Base-by-base conservation (phyloP, 805 yeast species). In the Grigorovia yakushimaensis region DNA sequence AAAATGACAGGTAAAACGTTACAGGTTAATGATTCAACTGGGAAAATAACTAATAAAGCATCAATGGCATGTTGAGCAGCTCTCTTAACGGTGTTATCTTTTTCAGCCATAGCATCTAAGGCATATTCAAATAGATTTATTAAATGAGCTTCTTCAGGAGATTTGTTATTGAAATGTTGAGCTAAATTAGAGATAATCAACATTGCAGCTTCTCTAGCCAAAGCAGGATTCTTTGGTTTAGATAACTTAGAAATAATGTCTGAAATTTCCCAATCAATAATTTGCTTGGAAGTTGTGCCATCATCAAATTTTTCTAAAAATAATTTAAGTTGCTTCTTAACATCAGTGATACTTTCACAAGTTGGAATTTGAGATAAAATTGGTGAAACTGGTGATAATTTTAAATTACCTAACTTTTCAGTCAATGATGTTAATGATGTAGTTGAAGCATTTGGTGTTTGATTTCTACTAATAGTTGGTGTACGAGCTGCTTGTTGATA, bases 21-120 rank as follows among this genome's bases (percentile, higher is more conserved):
- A n/a, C 88, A 72, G 1, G 88, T 80, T 47, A 82, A 73, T 1
- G 93, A 89, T 66, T 87, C 95, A 15, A 76, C 71, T 41, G 95
- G 88, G 70, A 76, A 84, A 52, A 78, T 68, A 8, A 81, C 82
- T 56, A 80, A 76, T 38, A 88, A 68, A 17, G 87, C 68, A 58
- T 85, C 93, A 40, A 79, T 69, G 10, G 95, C 82, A 41, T 78
- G 70, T 64, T 82, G 87, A n/a, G 95, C 95, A 37, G 94, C 83
- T 62, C 94, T 79, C 64, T 81, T 80, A 41, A 91, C 93, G 43
- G 81, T 77, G 62, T 78, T 82, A 59, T 91, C 98, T 67, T 91
- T 93, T 59, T 93, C 98, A 43, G 91, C 80, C 48, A 79, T 73
- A 39, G 80, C 70, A 59, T 88, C 96, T 45, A 82, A 76, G 15